Percentiles rank a stretch among this genome's conserved stretches.
phyloP scores from a whole-genome alignment of 139 green algal genomes.

The Chlamydomonas asymmetrica region DNA sequence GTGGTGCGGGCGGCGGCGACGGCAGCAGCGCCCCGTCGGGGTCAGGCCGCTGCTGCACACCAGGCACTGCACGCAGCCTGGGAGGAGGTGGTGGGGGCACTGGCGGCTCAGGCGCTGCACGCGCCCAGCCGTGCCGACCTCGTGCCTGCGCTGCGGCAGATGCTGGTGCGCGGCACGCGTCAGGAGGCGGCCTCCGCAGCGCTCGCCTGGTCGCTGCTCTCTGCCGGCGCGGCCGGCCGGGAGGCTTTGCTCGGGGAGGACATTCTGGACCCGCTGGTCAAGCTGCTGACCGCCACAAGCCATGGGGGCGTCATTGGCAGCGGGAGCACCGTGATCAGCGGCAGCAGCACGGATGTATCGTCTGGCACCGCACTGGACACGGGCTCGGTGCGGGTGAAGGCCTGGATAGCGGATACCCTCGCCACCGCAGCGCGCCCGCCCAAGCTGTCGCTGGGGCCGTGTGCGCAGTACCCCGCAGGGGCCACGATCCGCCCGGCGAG shows the following conservation, averaged over 20 bases:
- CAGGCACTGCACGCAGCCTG: no score
- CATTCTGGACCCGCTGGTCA: constrained; percentile 16
- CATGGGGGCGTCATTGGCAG: no score
- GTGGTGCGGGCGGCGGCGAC: not conserved
- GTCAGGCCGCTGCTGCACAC: no score
- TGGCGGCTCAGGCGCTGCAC: constrained; percentile 22
- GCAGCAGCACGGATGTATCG: no score
- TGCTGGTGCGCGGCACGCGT: constrained; percentile 23
- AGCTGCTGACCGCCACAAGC: not conserved
- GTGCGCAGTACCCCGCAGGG: not conserved
- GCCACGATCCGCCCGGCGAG: not conserved
- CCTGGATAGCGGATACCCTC: no score
- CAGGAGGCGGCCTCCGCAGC: constrained; percentile 12
- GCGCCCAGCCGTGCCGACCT: not conserved
- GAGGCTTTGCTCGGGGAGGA: constrained; percentile 24
- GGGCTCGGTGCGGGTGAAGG: no score
- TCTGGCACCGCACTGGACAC: no score
- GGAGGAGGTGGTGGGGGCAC: constrained; percentile 2
- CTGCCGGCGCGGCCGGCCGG: constrained; percentile 6
- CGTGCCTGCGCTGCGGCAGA: constrained; percentile 5
- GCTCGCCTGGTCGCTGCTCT: constrained; percentile 4
- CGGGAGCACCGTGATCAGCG: no score
- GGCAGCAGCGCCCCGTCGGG: not conserved
- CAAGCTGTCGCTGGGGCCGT: not conserved
- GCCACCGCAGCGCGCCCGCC: no score